phyloP scores from a whole-genome alignment of 2,329 filamentous ascomycete genomes.

The Saccharata proteae region DNA sequence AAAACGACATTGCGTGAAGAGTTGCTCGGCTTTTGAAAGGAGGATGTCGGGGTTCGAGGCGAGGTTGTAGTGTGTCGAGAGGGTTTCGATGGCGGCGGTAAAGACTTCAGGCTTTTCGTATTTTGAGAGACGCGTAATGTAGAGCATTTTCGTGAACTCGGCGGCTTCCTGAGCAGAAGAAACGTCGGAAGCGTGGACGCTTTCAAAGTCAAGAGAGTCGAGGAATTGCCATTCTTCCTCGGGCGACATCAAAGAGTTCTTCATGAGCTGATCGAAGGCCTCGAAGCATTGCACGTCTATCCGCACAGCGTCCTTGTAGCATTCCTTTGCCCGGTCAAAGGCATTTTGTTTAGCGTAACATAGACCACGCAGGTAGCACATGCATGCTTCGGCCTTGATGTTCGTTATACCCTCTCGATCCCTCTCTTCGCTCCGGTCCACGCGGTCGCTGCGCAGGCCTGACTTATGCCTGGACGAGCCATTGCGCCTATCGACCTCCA shows the following conservation, averaged over 20 bases:
- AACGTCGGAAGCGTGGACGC: slow-evolving; percentile 55
- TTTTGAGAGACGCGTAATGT: slow-evolving; percentile 89
- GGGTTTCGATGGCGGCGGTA: slow-evolving; percentile 72
- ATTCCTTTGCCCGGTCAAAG: slow-evolving; percentile 93
- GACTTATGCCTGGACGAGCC: slow-evolving; percentile 26
- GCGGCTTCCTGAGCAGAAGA: slow-evolving; percentile 69
- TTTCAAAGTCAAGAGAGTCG: slow-evolving; percentile 80
- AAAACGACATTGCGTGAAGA: slow-evolving; percentile 92
- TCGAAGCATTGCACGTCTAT: slow-evolving; percentile 98
- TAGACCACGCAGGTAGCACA: slow-evolving; percentile 89
- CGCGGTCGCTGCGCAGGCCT: slow-evolving; percentile 36
- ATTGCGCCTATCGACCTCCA: slow-evolving; percentile 40
- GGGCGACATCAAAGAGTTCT: slow-evolving; percentile 82
- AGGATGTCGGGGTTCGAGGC: slow-evolving; percentile 79
- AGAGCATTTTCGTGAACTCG: slow-evolving; percentile 90
- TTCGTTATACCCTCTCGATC: slow-evolving; percentile 60
- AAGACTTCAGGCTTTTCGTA: slow-evolving; percentile 81
- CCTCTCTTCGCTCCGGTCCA: slow-evolving; percentile 48
- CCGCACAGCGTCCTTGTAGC: slow-evolving; percentile 92
- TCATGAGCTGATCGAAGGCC: slow-evolving; percentile 95
- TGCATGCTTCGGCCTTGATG: slow-evolving; percentile 83
- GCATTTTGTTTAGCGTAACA: slow-evolving; percentile 97
- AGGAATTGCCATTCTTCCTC: slow-evolving; percentile 85
- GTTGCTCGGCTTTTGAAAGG: slow-evolving; percentile 75
- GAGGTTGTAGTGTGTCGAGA: slow-evolving; percentile 89